Base-by-base conservation (phyloP, 176 grass and related monocot species). In the Poa pratensis region DNA sequence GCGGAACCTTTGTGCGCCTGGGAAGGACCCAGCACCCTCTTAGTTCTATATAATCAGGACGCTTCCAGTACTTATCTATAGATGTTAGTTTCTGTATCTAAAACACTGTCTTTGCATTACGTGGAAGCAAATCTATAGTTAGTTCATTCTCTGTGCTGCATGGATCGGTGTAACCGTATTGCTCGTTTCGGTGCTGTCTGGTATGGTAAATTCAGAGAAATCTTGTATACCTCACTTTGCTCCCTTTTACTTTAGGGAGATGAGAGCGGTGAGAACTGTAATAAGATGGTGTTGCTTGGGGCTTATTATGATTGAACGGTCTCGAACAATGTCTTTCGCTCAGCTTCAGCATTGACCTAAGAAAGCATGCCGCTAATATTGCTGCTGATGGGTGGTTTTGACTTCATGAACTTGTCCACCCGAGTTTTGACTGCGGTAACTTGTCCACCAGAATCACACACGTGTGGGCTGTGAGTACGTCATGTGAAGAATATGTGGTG, bases 311-410 rank as follows among this genome's bases (percentile, higher is more conserved):
- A 2, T 52, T 71, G 88, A 90, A 66, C 74, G 66, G 84, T 90
- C 84, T 53, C 71, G 45, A 53, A 34, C 15, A 16, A 23, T 63
- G 64, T 82, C 43, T 90, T 86, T 8, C 16, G 46, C 54, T 73
- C 23, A 32, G 14, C 18, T 19, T 82, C 64, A 79, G 63, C 64
- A 82, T 78, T 90, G 88, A 90, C 83, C 32, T 30, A 35, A 49
- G 49, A 73, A 69, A 20, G 12, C 49, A 42, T n/a, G 15, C 12
- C 30, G 18, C 69, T 42, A 50, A 14, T 69, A 5, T 42, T 13
- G 67, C 19, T 24, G 51, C 60, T 89, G 50, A 75, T 50, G 49
- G 8, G 9, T 50, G 43, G 70, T 14, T 16, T 73, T 73, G 70
- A 43, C 68, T 71, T 19, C 0, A 0, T 12, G 2, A 49, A 46